phyloP scores from a whole-genome alignment of 225 moss, liverwort and hornwort genomes.

The Marchantia paleacea region DNA sequence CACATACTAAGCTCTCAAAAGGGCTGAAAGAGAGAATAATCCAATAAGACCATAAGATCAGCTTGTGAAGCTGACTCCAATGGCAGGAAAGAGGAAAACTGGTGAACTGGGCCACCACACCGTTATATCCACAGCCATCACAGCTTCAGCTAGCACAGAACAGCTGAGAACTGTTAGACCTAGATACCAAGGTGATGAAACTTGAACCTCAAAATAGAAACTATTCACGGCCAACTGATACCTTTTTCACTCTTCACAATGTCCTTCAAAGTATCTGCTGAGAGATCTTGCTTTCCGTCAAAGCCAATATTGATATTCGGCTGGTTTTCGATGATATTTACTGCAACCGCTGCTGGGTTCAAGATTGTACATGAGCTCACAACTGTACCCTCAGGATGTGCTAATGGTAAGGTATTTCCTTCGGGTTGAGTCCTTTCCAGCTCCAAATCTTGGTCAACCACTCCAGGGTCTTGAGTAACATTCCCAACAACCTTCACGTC shows the following conservation, averaged over 20 bases:
- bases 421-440: background rate
- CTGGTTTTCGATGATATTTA: background rate
- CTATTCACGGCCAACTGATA: background rate
- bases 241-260: background rate
- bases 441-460: background rate
- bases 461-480: background rate
- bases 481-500: background rate
- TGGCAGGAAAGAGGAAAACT: background rate
- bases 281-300: background rate
- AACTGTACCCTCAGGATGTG: background rate
- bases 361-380: background rate
- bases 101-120: background rate
- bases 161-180: slow-evolving; percentile 1
- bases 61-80: slow-evolving; percentile 4
- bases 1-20: background rate
- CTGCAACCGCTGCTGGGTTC: background rate
- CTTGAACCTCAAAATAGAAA: background rate
- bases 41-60: background rate
- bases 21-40: background rate
- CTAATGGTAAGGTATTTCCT: background rate
- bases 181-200: background rate
- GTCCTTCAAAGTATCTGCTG: background rate
- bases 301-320: background rate
- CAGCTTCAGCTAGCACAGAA: background rate
- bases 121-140: background rate